Conservation (phyloP, 148 eudicot species). For the Heliosperma pusillum region DNA sequence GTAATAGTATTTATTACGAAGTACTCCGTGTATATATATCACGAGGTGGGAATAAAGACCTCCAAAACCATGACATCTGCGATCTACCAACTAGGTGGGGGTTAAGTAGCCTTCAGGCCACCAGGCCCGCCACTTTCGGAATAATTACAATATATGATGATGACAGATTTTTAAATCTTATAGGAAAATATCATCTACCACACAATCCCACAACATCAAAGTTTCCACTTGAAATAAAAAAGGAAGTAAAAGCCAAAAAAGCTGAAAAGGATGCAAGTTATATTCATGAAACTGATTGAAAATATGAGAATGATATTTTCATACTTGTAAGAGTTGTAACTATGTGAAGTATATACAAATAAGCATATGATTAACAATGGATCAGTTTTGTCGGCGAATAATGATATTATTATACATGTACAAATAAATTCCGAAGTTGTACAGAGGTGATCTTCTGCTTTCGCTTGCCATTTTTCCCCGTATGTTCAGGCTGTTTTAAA, state of each 20-base stretch:
- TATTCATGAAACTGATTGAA: constrained; percentile 4
- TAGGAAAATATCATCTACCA: constrained; percentile 16
- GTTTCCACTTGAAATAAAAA: neutral
- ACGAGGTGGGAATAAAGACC: neutral
- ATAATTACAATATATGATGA: constrained; percentile 17
- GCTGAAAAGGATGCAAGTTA: constrained; percentile 12
- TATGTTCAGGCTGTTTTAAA: constrained; percentile 5
- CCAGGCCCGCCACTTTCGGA: constrained; percentile 15
- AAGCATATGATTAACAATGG: constrained; percentile 23
- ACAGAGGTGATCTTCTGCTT: constrained; percentile 21
- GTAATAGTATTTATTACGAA: too few relatives aligned
- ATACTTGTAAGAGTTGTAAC: constrained; percentile 15
- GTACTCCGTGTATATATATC: too few relatives aligned
- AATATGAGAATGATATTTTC: constrained; percentile 21
- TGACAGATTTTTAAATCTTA: constrained; percentile 24
- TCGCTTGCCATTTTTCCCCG: neutral
- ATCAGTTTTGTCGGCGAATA: constrained; percentile 14
- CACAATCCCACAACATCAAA: neutral
- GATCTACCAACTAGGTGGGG: neutral
- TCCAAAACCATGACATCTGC: neutral
- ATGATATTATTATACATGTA: constrained; percentile 30
- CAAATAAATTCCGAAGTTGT: constrained; percentile 22
- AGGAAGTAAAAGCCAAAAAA: neutral
- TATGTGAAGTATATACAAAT: constrained; percentile 22
- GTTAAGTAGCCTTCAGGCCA: constrained; percentile 1